phyloP scores from a whole-genome alignment of 768 basidiomycete genomes.

The Xerocomus brunneocitrinus region DNA sequence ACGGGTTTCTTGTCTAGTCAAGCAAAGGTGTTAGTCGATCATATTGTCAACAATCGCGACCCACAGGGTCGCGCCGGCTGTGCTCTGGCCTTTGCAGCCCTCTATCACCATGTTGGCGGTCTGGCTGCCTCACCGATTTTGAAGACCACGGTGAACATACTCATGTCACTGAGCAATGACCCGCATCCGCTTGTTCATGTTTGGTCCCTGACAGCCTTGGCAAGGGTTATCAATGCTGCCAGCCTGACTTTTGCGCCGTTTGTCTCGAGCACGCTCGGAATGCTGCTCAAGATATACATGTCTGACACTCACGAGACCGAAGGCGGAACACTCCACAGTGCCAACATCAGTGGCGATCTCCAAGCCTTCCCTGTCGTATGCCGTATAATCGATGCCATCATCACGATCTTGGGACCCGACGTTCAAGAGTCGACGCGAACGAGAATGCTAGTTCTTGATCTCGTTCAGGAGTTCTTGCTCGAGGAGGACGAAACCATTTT shows the following conservation, averaged over 20 bases:
- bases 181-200: constrained; percentile 96
- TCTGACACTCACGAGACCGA: constrained; percentile 90
- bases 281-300: constrained; percentile 86
- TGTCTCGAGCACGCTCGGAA: constrained; percentile 81
- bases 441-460: constrained; percentile 73
- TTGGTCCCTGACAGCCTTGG: constrained; percentile 83
- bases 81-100: constrained; percentile 85
- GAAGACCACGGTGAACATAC: constrained; percentile 92
- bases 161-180: constrained; percentile 93
- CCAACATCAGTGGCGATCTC: constrained; percentile 84
- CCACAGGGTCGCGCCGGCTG: constrained; percentile 92
- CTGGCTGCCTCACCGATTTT: constrained; percentile 91
- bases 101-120: constrained; percentile 89
- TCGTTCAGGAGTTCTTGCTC: constrained; percentile 79
- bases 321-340: constrained; percentile 77
- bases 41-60: constrained; percentile 91
- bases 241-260: constrained; percentile 89
- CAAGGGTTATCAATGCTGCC: constrained; percentile 85
- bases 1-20: constrained; percentile 81
- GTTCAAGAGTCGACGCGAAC: constrained; percentile 83
- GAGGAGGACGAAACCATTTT: constrained; percentile 86
- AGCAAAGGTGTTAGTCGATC: constrained; percentile 87
- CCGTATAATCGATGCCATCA: constrained; percentile 87
- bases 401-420: constrained; percentile 92
- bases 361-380: constrained; percentile 91